These are phyloP conservation scores for Camelina sativa DNA, from an alignment of 345 rosid genomes.

Conservation along the genomic window DNA sequence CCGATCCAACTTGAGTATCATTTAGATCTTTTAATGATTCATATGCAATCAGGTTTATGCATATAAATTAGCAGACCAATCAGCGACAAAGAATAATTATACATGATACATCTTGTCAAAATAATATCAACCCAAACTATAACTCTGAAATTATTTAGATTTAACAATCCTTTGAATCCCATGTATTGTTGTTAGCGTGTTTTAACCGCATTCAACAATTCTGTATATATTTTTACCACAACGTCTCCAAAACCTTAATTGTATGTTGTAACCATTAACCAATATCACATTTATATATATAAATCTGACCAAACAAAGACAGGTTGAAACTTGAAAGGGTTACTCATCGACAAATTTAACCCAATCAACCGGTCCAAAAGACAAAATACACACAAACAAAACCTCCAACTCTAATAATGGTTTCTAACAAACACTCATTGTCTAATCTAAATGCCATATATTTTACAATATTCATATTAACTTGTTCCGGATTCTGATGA, in stretches of 20 bases:
- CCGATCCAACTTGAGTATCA: conserved; percentile 1
- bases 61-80: conserved; percentile 3
- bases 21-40: conserved; percentile 13
- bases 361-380: conserved; percentile 25
- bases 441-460: not conserved
- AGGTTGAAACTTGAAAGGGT: conserved; percentile 33
- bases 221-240: not conserved
- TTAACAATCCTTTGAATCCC: not conserved
- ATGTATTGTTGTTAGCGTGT: too few relatives aligned
- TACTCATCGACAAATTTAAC: conserved; percentile 42
- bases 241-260: not conserved
- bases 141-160: not conserved
- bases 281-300: not conserved
- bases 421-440: conserved; percentile 16
- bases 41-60: conserved; percentile 1
- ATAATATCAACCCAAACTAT: not conserved
- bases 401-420: not conserved
- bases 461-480: not conserved
- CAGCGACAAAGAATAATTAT: not conserved
- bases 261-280: not conserved
- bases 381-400: conserved; percentile 21
- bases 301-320: conserved; percentile 9
- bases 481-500: conserved; percentile 40
- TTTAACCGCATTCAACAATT: not conserved
- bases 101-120: not conserved